These are phyloP conservation scores for Aspergillus bridgeri DNA, from an alignment of 495 filamentous ascomycete genomes.

Conservation along the genomic window DNA sequence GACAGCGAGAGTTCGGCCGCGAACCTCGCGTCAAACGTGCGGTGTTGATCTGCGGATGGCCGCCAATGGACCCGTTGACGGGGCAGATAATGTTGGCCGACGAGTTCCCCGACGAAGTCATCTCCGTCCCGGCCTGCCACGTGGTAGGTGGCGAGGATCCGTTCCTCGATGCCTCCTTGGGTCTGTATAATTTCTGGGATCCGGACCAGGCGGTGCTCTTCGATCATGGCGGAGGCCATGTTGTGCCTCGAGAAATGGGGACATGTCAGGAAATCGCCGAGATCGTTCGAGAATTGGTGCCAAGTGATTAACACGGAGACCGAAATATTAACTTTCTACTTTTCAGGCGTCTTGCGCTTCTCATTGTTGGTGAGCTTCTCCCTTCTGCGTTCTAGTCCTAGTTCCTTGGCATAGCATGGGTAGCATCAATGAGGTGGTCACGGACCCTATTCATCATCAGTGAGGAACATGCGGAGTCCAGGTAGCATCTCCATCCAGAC, in stretches of 20 bases:
- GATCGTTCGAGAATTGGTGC: conserved; percentile 2
- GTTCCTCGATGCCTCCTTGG: conserved; percentile 48
- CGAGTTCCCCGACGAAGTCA: conserved; percentile 38
- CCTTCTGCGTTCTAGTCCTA: no score
- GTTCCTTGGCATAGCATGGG: no score
- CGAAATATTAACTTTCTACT: no score
- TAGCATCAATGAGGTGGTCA: no score
- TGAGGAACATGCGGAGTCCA: no score
- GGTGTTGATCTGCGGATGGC: conserved; percentile 54
- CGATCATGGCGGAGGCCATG: conserved; percentile 55
- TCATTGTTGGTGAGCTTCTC: no score
- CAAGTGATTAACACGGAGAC: not conserved
- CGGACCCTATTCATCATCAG: no score
- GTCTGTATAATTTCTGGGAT: conserved; percentile 54
- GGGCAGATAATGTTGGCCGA: conserved; percentile 42
- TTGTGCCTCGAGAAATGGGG: conserved; percentile 48
- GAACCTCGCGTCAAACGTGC: conserved; percentile 51
- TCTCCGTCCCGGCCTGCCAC: conserved; percentile 54
- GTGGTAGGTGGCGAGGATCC: conserved; percentile 56
- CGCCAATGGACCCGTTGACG: conserved; percentile 46
- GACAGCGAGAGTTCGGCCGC: conserved; percentile 32
- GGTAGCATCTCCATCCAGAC: no score
- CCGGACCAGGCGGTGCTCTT: conserved; percentile 45
- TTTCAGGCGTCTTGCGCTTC: no score
- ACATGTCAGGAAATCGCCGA: conserved; percentile 37